These are phyloP conservation scores for Ganoderma boninense DNA, from an alignment of 1,284 basidiomycete genomes.

Conservation along the genomic window DNA sequence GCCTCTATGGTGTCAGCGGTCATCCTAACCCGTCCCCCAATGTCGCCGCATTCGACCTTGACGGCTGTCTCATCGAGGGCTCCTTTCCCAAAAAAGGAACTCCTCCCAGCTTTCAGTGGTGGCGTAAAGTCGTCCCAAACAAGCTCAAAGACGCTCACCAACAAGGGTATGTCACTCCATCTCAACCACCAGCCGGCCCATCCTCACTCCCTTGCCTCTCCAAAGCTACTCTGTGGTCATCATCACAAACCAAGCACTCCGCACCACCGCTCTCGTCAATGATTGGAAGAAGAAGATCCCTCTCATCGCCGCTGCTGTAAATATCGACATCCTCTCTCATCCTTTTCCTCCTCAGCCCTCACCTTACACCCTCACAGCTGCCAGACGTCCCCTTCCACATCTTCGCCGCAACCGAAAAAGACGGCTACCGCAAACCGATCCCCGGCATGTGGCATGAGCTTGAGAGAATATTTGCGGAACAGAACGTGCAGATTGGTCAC, in stretches of 20 bases:
- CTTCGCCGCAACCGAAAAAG: constrained; percentile 80
- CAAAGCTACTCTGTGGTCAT: constrained; percentile 78
- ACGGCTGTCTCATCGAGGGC: constrained; percentile 86
- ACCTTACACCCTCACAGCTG: constrained; percentile 54
- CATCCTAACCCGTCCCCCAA: constrained; percentile 56
- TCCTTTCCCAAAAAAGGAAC: constrained; percentile 55
- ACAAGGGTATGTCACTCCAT: constrained; percentile 59
- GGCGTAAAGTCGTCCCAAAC: constrained; percentile 70
- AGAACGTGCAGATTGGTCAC: constrained; percentile 74
- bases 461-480: constrained; percentile 63
- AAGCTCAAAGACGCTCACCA: constrained; percentile 68
- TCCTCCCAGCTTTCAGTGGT: constrained; percentile 78
- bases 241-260: constrained; percentile 82
- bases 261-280: constrained; percentile 51
- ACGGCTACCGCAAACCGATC: constrained; percentile 89
- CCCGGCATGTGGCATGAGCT: constrained; percentile 88
- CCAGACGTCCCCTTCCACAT: constrained; percentile 80
- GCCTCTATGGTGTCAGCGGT: constrained; percentile 69
- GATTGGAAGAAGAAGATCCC: constrained; percentile 83
- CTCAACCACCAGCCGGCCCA: neutral
- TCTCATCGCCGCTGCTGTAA: constrained; percentile 71
- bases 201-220: neutral
- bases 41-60: constrained; percentile 87
- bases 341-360: neutral
- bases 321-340: constrained; percentile 43